These are phyloP conservation scores for Boletus insuetus DNA, from an alignment of 768 basidiomycete genomes.

Conservation along the genomic window DNA sequence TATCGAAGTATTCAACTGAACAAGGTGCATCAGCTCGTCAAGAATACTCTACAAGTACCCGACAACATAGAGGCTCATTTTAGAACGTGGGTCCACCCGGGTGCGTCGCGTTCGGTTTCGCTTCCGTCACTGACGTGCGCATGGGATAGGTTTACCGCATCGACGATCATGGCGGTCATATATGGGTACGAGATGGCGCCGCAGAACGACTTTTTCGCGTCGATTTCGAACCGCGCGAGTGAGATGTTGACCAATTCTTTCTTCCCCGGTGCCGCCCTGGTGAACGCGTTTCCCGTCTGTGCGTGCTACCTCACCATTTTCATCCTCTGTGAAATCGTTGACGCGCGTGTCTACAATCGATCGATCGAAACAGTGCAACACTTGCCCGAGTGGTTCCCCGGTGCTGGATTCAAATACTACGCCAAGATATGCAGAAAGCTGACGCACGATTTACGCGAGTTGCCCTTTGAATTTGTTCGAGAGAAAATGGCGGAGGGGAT, in stretches of 20 bases:
- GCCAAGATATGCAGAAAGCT: constrained; percentile 25
- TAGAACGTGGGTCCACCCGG: constrained; percentile 9
- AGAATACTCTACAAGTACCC: constrained; percentile 27
- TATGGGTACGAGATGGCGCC: constrained; percentile 29
- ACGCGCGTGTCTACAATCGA: background rate
- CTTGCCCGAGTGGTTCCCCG: constrained; percentile 41
- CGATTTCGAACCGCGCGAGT: constrained; percentile 29
- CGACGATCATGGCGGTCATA: constrained; percentile 30
- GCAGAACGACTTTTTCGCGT: constrained; percentile 29
- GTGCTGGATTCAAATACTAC: constrained; percentile 33
- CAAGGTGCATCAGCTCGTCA: constrained; percentile 32
- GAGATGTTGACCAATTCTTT: constrained; percentile 26
- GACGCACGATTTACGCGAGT: constrained; percentile 23
- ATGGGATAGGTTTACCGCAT: constrained; percentile 23
- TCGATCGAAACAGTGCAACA: constrained; percentile 25
- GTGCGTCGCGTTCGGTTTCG: too few species aligned
- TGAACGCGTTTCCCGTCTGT: constrained; percentile 32
- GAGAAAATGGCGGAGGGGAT: constrained; percentile 26
- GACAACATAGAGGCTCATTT: constrained; percentile 27
- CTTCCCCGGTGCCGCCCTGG: constrained; percentile 30
- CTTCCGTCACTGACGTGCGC: background rate
- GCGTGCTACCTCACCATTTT: background rate
- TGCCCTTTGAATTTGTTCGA: constrained; percentile 34
- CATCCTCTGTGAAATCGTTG: background rate
- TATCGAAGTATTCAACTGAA: constrained; percentile 33